These are phyloP conservation scores for Monilinia aucupariae DNA, from an alignment of 2,329 filamentous ascomycete genomes.

Conservation along the genomic window DNA sequence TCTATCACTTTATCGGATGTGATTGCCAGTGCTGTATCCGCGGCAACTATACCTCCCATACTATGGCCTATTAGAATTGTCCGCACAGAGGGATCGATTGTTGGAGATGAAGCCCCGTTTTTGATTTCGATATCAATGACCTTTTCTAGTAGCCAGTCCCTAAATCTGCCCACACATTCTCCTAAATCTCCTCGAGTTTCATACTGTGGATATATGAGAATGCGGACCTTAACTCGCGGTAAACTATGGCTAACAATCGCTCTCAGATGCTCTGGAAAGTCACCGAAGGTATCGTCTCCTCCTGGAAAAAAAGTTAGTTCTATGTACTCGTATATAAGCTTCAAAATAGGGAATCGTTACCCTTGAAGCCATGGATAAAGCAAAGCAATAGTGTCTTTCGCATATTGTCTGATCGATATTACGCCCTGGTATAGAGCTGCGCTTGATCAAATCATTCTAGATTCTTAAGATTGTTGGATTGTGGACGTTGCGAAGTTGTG, in stretches of 20 bases:
- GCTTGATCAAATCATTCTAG: neutral
- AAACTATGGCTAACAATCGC: conserved; percentile 58
- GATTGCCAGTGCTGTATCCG: conserved; percentile 76
- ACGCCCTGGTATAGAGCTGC: too few species aligned
- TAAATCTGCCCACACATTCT: conserved; percentile 66
- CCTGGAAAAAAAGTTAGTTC: conserved; percentile 43
- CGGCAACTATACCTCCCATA: conserved; percentile 91
- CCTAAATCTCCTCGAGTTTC: conserved; percentile 74
- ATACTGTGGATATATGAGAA: conserved; percentile 71
- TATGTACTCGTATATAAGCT: neutral
- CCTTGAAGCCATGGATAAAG: conserved; percentile 88
- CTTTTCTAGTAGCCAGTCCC: conserved; percentile 81
- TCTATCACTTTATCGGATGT: conserved; percentile 30
- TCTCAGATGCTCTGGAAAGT: conserved; percentile 68
- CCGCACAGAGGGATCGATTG: conserved; percentile 77
- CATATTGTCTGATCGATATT: conserved; percentile 41
- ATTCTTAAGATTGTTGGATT: neutral
- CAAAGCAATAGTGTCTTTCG: conserved; percentile 76
- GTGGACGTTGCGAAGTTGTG: neutral
- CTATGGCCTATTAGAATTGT: conserved; percentile 81
- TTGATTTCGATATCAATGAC: conserved; percentile 92
- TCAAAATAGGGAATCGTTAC: conserved; percentile 31
- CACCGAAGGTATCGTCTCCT: conserved; percentile 70
- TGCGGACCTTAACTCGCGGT: conserved; percentile 61
- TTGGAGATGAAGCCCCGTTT: conserved; percentile 73